A percentile compares a stretch with the other conserved stretches of the same genome.
Evolutionary conservation across 495 filamentous ascomycete genomes (phyloP).

Genomic region (Rhizodiscina lignyota): DNA sequence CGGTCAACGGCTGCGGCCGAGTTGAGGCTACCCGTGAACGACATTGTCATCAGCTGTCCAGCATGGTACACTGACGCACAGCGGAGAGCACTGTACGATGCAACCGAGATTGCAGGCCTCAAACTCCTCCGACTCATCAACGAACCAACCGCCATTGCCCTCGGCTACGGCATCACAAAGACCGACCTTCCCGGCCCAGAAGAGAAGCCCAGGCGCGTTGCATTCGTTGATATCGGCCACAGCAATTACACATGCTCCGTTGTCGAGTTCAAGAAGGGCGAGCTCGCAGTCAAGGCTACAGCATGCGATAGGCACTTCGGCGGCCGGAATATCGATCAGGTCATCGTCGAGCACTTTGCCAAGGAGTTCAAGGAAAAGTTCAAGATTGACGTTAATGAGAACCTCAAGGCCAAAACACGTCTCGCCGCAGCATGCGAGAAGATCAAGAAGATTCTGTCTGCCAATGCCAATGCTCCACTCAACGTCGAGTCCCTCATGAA

Average conservation of each 20-base stretch:
- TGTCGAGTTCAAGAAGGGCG: conserved; percentile 94
- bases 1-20: conserved; percentile 75
- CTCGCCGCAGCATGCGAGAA: conserved; percentile 84
- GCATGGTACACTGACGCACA: conserved; percentile 96
- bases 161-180: conserved; percentile 97
- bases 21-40: conserved; percentile 81
- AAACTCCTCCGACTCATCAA: conserved; percentile 92
- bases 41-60: conserved; percentile 86
- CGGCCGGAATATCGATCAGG: conserved; percentile 92
- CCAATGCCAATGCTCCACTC: conserved; percentile 83
- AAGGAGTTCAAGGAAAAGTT: conserved; percentile 53
- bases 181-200: conserved; percentile 73
- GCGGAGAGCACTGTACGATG: conserved; percentile 76
- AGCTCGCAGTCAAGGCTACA: conserved; percentile 85
- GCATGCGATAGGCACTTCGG: conserved; percentile 92
- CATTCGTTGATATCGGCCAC: conserved; percentile 92
- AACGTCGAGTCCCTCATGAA: conserved; percentile 99
- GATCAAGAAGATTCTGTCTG: conserved; percentile 96
- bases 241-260: conserved; percentile 89
- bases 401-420: conserved; percentile 77
- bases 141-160: conserved; percentile 89
- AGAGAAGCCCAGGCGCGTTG: conserved; percentile 84
- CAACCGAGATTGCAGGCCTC: conserved; percentile 84
- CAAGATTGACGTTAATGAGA: conserved; percentile 49
- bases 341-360: conserved; percentile 83